Conservation (phyloP, 2,329 filamentous ascomycete species). For the Scleromitrula shiraiana region DNA sequence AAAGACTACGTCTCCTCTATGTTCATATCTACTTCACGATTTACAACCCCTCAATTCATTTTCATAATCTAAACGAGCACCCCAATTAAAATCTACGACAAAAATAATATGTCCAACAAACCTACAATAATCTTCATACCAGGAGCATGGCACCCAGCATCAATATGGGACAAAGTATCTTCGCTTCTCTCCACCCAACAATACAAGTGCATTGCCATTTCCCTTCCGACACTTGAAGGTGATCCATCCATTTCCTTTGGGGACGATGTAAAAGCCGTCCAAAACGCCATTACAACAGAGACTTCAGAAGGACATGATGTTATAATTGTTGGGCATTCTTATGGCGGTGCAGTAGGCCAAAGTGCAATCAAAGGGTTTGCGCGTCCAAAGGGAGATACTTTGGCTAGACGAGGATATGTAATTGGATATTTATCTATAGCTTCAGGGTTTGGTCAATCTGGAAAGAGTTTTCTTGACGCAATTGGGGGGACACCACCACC, state of each 20-base stretch:
- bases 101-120: constrained; percentile 15
- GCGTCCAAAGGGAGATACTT: constrained; percentile 11
- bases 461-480: constrained; percentile 32
- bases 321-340: constrained; percentile 37
- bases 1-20: too few species aligned
- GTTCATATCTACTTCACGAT: too few species aligned
- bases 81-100: too few species aligned
- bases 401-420: constrained; percentile 26
- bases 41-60: neutral
- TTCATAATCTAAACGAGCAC: too few species aligned
- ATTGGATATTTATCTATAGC: constrained; percentile 34
- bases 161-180: constrained; percentile 31
- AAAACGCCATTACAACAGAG: constrained; percentile 28
- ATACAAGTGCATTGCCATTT: constrained; percentile 28
- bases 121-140: constrained; percentile 39
- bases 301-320: constrained; percentile 32
- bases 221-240: constrained; percentile 31
- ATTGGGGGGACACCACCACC: constrained; percentile 33
- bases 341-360: constrained; percentile 33
- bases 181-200: constrained; percentile 27
- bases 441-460: constrained; percentile 31
- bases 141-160: constrained; percentile 39
- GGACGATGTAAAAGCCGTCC: constrained; percentile 33
- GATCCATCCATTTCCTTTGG: constrained; percentile 29
- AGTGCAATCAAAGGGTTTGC: constrained; percentile 36